Evolutionary conservation across 169 alveolate genomes (phyloP), one percentile per base, ranked within the genome.

Genomic region (Babesia caballi): DNA sequence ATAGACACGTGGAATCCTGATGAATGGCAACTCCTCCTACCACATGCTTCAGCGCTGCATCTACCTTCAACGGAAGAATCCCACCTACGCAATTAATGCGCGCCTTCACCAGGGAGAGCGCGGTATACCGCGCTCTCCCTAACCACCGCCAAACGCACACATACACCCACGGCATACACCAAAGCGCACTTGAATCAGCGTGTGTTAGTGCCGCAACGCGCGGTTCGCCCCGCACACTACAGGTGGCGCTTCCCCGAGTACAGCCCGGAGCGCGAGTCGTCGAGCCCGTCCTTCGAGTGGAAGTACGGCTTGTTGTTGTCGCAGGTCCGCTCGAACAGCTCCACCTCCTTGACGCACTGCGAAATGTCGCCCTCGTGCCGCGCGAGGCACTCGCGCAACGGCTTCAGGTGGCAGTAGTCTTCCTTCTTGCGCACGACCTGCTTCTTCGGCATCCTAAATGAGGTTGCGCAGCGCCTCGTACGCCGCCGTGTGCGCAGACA

Each of bases 281-380:
- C 96, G 27, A 91, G 89, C 12, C 96, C 95, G 41, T 90, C 94
- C 69, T 90, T 77, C 47, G 92, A 90, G 54, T 91, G 96, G 44
- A 91, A 92, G 68, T 91, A 91, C 58, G 73, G 89, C 52, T 76
- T 67, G 56, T 69, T 86, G 49, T 85, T 87, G 81, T 87, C 91
- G 71, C 96, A 91, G 23, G 95, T 91, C 51, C 71, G 59, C 82
- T 91, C 96, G 60, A 91, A 91, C 6, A 90, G 49, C 61, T 78
- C 80, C 17, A 91, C 91, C 49, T 91, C 95, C 57, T 71, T 67
- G 4, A 70, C 28, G 66, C 96, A 91, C 58, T 84, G 69, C 40
- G 89, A 53, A 23, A 91, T 90, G 30, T 90, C 93, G 17, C 85
- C 93, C 19, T 83, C 89, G 40, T 83, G 23, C 42, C 69, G 89